Percentiles rank a stretch among this genome's conserved stretches.
Evolutionary conservation across 345 rosid species (phyloP).

Genomic region (Ricinus communis): DNA sequence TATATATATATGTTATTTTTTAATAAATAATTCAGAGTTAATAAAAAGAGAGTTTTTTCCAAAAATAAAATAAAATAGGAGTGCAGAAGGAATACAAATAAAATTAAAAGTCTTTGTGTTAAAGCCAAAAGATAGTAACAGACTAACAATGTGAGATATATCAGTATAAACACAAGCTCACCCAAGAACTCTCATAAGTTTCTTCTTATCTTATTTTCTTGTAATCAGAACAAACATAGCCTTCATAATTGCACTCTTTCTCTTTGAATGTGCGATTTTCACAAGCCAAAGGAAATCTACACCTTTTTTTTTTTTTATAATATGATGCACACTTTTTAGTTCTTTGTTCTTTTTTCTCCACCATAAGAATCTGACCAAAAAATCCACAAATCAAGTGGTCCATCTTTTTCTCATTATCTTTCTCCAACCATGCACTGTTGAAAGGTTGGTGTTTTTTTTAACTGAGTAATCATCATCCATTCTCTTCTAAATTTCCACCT

Average conservation of each 20-base stretch:
- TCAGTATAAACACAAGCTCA: neutral
- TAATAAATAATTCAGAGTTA: too few species aligned
- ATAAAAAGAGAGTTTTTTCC: too few species aligned
- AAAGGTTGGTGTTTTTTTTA: conserved; percentile 5
- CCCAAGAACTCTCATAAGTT: neutral
- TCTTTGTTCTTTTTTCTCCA: conserved; percentile 23
- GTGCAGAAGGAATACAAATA: too few species aligned
- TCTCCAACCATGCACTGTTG: conserved; percentile 4
- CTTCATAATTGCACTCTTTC: too few species aligned
- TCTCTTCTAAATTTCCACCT: neutral
- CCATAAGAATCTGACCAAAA: conserved; percentile 22
- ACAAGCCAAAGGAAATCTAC: conserved; percentile 25
- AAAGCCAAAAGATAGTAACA: too few species aligned
- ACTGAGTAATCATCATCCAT: too few species aligned
- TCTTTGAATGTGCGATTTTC: conserved; percentile 3
- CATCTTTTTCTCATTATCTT: conserved; percentile 20
- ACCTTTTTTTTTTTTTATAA: too few species aligned
- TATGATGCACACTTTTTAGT: neutral
- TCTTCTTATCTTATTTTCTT: neutral
- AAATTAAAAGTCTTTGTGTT: too few species aligned
- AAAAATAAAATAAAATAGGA: too few species aligned
- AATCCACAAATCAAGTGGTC: conserved; percentile 12
- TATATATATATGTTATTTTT: too few species aligned
- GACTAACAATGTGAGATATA: too few species aligned
- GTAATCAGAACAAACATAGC: neutral